phyloP scores from a whole-genome alignment of 192 early-diverging fungal species.

The Lunasporangiospora selenospora region DNA sequence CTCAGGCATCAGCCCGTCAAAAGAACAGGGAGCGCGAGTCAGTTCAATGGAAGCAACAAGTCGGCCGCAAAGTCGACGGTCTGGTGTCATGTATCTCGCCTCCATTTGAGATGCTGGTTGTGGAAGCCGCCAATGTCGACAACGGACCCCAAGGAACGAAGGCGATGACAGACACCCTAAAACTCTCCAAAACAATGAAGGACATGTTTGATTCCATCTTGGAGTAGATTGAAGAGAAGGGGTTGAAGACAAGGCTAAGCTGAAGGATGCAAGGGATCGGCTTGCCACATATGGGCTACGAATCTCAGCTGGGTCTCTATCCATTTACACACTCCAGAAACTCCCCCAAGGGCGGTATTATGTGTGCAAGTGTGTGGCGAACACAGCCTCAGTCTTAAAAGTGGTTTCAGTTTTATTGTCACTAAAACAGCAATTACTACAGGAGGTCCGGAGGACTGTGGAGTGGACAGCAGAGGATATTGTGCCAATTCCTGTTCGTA shows the following conservation, averaged over 20 bases:
- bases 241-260: no score
- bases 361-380: no score
- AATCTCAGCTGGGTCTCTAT: not conserved
- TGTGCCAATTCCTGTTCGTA: no score
- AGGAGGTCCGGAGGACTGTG: no score
- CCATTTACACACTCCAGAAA: not conserved
- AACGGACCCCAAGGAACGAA: conserved; percentile 12
- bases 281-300: conserved; percentile 1
- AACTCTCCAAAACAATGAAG: conserved; percentile 13
- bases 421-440: no score
- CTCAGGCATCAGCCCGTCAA: conserved; percentile 1
- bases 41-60: not conserved
- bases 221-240: no score
- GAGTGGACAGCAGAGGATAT: no score
- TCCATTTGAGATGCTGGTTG: not conserved
- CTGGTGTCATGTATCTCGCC: not conserved
- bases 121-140: conserved; percentile 6
- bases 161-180: conserved; percentile 5
- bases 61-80: conserved; percentile 2
- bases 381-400: no score
- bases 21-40: conserved; percentile 3
- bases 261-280: not conserved
- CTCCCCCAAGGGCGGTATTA: no score
- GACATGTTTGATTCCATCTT: not conserved
- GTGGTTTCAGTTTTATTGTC: no score